Base-by-base conservation (phyloP, 495 filamentous ascomycete genomes). In the Mycothermus thermophilus region DNA sequence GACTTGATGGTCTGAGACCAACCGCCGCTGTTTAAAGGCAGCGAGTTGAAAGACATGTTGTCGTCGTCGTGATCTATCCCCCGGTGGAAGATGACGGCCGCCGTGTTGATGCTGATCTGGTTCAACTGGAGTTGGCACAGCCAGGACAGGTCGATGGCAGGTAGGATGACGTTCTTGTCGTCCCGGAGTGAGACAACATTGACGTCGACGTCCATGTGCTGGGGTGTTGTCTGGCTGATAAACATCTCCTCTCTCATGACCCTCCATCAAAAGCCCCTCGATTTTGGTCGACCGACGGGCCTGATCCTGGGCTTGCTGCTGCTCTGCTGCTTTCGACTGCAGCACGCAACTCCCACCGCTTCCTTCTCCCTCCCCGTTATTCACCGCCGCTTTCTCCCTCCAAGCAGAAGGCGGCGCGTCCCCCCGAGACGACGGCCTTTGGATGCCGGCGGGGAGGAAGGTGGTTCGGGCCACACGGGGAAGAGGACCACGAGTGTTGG, bases 211-310 rank as follows among this genome's bases (percentile, higher is more conserved):
- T n/a, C n/a, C n/a, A n/a, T n/a, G n/a, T n/a, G n/a, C 31, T 30
- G 36, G 41, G 41, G 40, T 14, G 14, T 35, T 11, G 36, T 12
- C 25, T 30, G n/a, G n/a, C 32, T 44, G 35, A 44, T 44, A 44
- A 44, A 19, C 41, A 44, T 44, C 29, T n/a, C 36, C n/a, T n/a
- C n/a, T n/a, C n/a, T n/a, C n/a, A n/a, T n/a, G n/a, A n/a, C n/a
- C n/a, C n/a, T n/a, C n/a, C n/a, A n/a, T n/a, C n/a, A n/a, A n/a
- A n/a, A n/a, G n/a, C n/a, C n/a, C n/a, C n/a, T n/a, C n/a, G n/a
- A n/a, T n/a, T n/a, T n/a, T n/a, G n/a, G n/a, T n/a, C n/a, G n/a
- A n/a, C 35, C 14, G 28, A 20, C 11, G 15, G 7, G 2, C 30
- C 8, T 8, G 37, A 33, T 34, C 16, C 30, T 5, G 18, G 23